Percentiles rank a stretch among this genome's conserved stretches.
These are phyloP conservation scores for Manihot esculenta DNA, from an alignment of 441 rosid species.

Conservation along the genomic window DNA sequence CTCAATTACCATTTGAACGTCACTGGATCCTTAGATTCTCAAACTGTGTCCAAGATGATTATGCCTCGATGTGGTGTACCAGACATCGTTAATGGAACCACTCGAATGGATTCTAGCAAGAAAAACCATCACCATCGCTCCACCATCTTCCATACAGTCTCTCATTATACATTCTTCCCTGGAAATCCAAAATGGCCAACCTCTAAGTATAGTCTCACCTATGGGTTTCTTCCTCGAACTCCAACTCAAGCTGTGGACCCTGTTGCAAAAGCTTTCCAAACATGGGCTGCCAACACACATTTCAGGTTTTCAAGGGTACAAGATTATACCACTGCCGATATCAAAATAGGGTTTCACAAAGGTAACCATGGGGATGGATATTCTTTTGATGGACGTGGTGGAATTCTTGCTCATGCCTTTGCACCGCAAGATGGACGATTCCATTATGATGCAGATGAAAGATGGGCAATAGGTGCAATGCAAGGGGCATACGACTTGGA, in stretches of 20 bases:
- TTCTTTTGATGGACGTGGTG: constrained; percentile 18
- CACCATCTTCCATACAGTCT: constrained; percentile 16
- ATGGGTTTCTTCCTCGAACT: constrained; percentile 18
- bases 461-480: neutral
- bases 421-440: constrained; percentile 14
- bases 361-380: constrained; percentile 12
- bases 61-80: constrained; percentile 35
- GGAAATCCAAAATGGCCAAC: constrained; percentile 22
- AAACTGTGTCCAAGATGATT: constrained; percentile 20
- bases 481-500: too few relatives aligned
- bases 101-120: constrained; percentile 4
- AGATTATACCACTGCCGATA: neutral
- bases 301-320: constrained; percentile 20
- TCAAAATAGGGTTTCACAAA: neutral
- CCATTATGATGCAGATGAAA: constrained; percentile 23
- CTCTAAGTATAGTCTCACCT: constrained; percentile 22
- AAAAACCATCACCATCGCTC: neutral
- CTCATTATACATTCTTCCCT: constrained; percentile 27
- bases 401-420: constrained; percentile 22
- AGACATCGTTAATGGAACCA: constrained; percentile 20
- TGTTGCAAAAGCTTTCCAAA: constrained; percentile 26
- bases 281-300: constrained; percentile 25
- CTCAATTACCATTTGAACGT: constrained; percentile 21
- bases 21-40: constrained; percentile 25
- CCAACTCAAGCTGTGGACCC: constrained; percentile 8